Evolutionary conservation across 2,329 filamentous ascomycete species (phyloP), one percentile per base, ranked within the genome.

Genomic region (Penicillium janthinellum): DNA sequence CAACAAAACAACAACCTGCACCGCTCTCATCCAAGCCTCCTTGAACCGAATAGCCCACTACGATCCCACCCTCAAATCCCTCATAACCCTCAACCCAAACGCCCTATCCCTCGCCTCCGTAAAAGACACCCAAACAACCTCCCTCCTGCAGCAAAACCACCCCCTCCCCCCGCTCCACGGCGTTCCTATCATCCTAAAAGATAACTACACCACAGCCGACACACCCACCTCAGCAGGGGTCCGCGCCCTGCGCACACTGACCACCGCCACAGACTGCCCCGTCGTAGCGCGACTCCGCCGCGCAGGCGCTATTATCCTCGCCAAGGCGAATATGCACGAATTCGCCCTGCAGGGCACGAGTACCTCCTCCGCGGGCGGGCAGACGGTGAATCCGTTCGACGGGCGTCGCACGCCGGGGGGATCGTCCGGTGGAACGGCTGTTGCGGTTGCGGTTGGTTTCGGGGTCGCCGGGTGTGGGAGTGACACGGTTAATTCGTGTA

Each of bases 351-450:
- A 89, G 67, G 87, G 87, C 0, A 76, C 88, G 41, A 83, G 82
- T 1, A 85, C 87, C 1, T 88, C 86, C 0, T 88, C 84, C 0
- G 70, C 87, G 0, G 86, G 85, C 12, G 87, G 87, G 0, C 87
- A 90, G 71, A 88, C 86, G 0, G 70, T 84, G 61, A 89, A 89
- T 69, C 86, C 87, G 0, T 90, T 91, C 64, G 87, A 90, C 70
- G 71, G 77, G 1, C 81, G 79, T 0, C 82, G 89, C n/a, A 89
- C 87, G 0, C 86, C 87, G 0, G 87, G 87, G 3, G 87, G 87
- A 0, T 86, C 83, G 47, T 87, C 84, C 34, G 86, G 86, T 11
- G 87, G 87, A 0, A 86, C 84, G 0, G 86, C 84, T 0, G 86
- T 85, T 0, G 85, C 84, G 0, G 76, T 89, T 31, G 86, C 83